Conservation (phyloP, 768 basidiomycete species). For the Heimioporus sp. region DNA sequence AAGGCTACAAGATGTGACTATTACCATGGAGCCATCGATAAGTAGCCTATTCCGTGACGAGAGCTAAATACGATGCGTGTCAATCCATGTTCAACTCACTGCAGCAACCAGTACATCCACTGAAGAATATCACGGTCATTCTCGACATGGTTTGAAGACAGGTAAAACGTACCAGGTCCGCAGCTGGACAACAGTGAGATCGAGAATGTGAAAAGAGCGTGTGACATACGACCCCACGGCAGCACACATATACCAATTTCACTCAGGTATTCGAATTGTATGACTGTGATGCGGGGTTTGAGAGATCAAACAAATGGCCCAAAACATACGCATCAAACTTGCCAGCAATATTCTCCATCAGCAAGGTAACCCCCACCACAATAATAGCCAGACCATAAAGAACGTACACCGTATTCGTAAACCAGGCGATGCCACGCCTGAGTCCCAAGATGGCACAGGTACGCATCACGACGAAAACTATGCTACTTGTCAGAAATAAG, state of each 20-base stretch:
- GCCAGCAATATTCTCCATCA: neutral
- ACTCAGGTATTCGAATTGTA: conserved; percentile 5
- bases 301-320: neutral
- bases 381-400: conserved; percentile 4
- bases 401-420: conserved; percentile 6
- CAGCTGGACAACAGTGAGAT: conserved; percentile 1
- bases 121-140: neutral
- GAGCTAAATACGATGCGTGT: neutral
- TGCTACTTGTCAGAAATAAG: neutral
- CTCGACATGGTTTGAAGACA: neutral
- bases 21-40: neutral
- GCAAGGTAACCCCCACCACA: neutral
- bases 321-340: neutral
- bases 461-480: conserved; percentile 25
- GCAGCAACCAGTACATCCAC: conserved; percentile 1
- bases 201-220: neutral
- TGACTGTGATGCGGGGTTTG: neutral
- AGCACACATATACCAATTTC: conserved; percentile 11
- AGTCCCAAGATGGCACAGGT: conserved; percentile 23
- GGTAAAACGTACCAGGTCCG: conserved; percentile 5
- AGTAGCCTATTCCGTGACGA: neutral
- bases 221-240: conserved; percentile 9
- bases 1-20: neutral
- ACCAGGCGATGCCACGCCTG: neutral
- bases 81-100: neutral